Percentiles rank a stretch among this genome's conserved stretches.
These are phyloP conservation scores for Cryptococcus sp. DNA, from an alignment of 1,284 basidiomycete species.

Conservation along the genomic window DNA sequence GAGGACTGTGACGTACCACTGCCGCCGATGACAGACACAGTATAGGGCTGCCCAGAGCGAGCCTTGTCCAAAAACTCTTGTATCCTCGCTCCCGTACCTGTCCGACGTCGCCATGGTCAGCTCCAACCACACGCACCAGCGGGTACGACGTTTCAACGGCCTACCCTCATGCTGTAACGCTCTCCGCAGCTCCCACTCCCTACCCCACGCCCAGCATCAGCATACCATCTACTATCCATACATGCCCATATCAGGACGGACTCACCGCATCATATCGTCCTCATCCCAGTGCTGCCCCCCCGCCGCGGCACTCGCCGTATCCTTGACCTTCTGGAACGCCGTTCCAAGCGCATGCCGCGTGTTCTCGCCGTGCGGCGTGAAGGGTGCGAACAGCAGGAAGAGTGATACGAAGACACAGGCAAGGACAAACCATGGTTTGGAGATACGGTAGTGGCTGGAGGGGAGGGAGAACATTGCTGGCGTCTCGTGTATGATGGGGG, in stretches of 20 bases:
- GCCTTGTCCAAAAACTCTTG: slow-evolving; percentile 42
- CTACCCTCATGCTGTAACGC: slow-evolving; percentile 35
- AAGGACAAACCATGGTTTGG: slow-evolving; percentile 9
- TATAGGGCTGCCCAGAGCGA: slow-evolving; percentile 31
- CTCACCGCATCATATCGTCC: slow-evolving; percentile 2
- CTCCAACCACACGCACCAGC: not conserved
- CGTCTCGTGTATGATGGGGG: no score
- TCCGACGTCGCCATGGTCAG: not conserved
- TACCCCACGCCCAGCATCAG: not conserved
- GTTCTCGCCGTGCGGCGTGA: slow-evolving; percentile 6
- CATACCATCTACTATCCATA: no score
- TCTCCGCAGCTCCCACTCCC: slow-evolving; percentile 38
- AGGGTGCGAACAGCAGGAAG: slow-evolving; percentile 9
- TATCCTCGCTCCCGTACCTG: slow-evolving; percentile 36
- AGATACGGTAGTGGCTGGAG: slow-evolving; percentile 4
- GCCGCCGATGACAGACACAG: slow-evolving; percentile 43
- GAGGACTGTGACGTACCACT: slow-evolving; percentile 26
- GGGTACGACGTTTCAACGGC: not conserved
- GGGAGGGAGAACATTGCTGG: not conserved
- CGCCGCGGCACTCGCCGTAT: not conserved
- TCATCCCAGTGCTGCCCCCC: not conserved
- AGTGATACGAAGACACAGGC: slow-evolving; percentile 2
- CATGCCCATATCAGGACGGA: no score
- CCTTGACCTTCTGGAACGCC: slow-evolving; percentile 9
- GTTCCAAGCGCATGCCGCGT: slow-evolving; percentile 8